Percentiles rank a stretch among this genome's conserved stretches.
Evolutionary conservation across 2,329 filamentous ascomycete genomes (phyloP).

Genomic region (Davidsoniella neocaledoniae): DNA sequence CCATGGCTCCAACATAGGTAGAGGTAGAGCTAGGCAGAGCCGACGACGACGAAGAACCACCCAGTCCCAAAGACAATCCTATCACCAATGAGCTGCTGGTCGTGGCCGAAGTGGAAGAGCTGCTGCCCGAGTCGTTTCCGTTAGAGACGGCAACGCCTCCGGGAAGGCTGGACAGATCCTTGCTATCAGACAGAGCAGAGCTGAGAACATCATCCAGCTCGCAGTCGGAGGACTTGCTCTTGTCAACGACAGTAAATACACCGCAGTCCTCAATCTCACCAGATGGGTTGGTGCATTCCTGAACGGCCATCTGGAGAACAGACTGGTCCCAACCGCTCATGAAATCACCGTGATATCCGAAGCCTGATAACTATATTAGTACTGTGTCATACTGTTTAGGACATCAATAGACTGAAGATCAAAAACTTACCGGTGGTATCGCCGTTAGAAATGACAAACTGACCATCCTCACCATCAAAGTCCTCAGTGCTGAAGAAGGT

Average conservation of each 20-base stretch:
- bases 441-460: constrained; percentile 63
- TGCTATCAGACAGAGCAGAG: constrained; percentile 33
- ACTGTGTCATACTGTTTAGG: not conserved
- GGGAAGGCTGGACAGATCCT: constrained; percentile 43
- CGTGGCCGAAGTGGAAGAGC: not conserved
- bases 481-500: constrained; percentile 62
- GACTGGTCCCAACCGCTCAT: constrained; percentile 58
- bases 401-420: not conserved
- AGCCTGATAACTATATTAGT: constrained; percentile 30
- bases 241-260: constrained; percentile 52
- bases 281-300: constrained; percentile 54
- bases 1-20: constrained; percentile 11
- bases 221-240: constrained; percentile 43
- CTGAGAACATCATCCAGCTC: constrained; percentile 34
- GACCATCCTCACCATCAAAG: constrained; percentile 44
- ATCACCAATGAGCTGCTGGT: no score
- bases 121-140: constrained; percentile 15
- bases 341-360: constrained; percentile 66
- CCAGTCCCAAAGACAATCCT: no score
- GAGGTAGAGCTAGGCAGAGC: not conserved
- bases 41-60: not conserved
- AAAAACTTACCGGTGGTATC: constrained; percentile 49
- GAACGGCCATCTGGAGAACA: constrained; percentile 54
- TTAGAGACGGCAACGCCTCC: constrained; percentile 37
- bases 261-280: constrained; percentile 59